Evolutionary conservation across 2,329 filamentous ascomycete genomes (phyloP), one percentile per base, ranked within the genome.

Genomic region (Calonectria fujianensis): DNA sequence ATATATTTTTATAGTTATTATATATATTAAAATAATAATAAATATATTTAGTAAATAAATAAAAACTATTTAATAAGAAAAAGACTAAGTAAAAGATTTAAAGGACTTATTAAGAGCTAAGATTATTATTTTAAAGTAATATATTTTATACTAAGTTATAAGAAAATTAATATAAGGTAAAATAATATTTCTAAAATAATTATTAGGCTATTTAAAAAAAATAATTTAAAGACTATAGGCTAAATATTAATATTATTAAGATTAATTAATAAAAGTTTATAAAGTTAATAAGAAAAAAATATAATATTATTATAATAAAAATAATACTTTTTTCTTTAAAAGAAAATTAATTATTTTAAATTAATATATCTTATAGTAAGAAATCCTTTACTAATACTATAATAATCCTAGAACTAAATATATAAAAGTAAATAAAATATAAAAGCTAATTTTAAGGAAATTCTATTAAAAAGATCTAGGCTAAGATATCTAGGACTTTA

Each of bases 21-120:
- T 29, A 63, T 71, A 41, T 73, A 65, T 7, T 24, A 24, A 37
- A 59, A 13, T 10, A 59, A 31, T 59, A 37, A 35, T 37, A 37
- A 31, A 32, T 45, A 48, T 18, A 27, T 32, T 50, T 31, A 50
- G 13, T 9, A 37, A 29, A 37, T 32, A 65, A 11, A 32, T 41
- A 65, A 35, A 52, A 16, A 50, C 9, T 45, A n/a, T 13, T 59
- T 37, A 37, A 20, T 59, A 59, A 59, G 10, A 35, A 59, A 20
- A 51, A 8, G n/a, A 13, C 31, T 35, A 31, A 11, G 37, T 35
- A 37, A 37, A n/a, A 18, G 13, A 24, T 18, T 35, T n/a, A 20
- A 14, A 59, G 8, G 18, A 37, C 10, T 59, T n/a, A 59, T 20
- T 59, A 20, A 11, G 24, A 59, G 16, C 7, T 35, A 59, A 13